phyloP scores from a whole-genome alignment of 2,329 filamentous ascomycete genomes.

The Stenocarpella maydis region DNA sequence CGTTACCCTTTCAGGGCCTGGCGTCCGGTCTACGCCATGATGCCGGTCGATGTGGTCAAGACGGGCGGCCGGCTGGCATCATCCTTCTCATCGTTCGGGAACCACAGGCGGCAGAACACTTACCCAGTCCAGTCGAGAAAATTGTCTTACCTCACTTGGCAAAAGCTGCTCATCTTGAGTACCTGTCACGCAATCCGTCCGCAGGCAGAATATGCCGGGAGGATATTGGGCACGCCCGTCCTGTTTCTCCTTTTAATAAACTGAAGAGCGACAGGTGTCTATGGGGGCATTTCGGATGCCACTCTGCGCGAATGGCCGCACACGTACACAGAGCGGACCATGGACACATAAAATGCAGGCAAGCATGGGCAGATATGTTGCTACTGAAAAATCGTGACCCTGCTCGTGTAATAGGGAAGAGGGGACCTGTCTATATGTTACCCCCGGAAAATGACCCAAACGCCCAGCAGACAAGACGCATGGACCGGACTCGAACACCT shows the following conservation, averaged over 20 bases:
- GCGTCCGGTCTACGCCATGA: constrained; percentile 7
- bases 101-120: neutral
- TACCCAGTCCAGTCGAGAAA: neutral
- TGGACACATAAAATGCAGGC: neutral
- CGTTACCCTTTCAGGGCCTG: neutral
- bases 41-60: constrained; percentile 10
- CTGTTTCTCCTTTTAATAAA: too few species aligned
- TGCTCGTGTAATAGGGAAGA: neutral
- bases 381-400: neutral
- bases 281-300: neutral
- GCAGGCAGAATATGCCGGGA: too few species aligned
- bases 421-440: neutral
- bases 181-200: too few species aligned
- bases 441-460: neutral
- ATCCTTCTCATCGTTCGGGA: neutral
- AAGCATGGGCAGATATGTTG: neutral
- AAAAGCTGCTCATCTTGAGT: neutral
- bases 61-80: neutral
- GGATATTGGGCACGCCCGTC: too few species aligned
- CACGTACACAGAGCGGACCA: neutral
- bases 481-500: neutral
- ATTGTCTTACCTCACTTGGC: neutral
- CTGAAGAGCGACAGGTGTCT: too few species aligned
- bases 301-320: neutral
- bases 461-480: neutral